Base-by-base conservation (phyloP, 2,329 filamentous ascomycete genomes). In the Pyrenophora graminea region DNA sequence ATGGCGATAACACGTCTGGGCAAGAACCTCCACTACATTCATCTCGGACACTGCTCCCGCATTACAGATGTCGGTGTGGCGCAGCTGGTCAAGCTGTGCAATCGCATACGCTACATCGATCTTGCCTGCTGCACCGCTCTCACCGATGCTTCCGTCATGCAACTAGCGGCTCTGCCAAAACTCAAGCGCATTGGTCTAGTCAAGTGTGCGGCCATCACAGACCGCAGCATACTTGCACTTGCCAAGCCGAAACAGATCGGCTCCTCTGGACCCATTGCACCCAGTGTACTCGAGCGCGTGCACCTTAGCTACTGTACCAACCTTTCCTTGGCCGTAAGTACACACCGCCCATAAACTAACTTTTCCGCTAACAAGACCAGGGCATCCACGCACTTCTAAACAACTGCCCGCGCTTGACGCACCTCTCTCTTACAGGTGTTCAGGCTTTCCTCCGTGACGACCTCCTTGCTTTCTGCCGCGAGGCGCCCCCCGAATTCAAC, bases 11-110 rank as follows among this genome's bases (percentile, higher is more conserved):
- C 91, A 49, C 87, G 85, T 63, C 82, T 99, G 3, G 91, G 92
- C 56, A 97, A 97, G 79, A 99, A 97, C 65, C 78, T 99, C 47
- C 94, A 99, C 73, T 97, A 96, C 71, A 87, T 99, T 45, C 94
- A 99, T 68, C 81, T 99, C 2, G 94, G 94, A 8, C 94, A 99
- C 72, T 99, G 94, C 73, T 85, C 85, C 23, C 86, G 92, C 39
- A 92, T 99, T 67, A 97, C 93, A 0, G 94, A 99, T 68, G 82
- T 86, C 31, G 92, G 91, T 1, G 91, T 99, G 15, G 89, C 89
- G 63, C 86, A 86, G 48, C 80, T 99, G 27, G 91, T 97, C 33
- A 86, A 88, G 61, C 80, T 80, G 45, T 99, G 94, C 79, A 97
- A 93, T 67, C 85, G 94, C 19, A 97, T 99, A 61, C 85, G 94